Evolutionary conservation across 306 rosid species (phyloP).

Genomic region (Cicer yamashitae): DNA sequence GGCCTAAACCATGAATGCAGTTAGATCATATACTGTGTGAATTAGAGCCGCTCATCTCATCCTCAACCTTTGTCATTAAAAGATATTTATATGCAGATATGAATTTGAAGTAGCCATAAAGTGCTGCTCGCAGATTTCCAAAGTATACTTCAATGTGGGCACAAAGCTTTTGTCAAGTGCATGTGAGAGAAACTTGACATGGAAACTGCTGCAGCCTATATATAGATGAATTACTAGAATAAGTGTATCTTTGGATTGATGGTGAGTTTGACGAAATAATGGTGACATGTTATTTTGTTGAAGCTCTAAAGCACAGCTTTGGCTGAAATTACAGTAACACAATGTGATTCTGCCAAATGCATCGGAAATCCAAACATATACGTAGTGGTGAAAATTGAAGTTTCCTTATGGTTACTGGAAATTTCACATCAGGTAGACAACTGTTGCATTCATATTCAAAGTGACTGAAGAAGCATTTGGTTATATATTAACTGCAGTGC

Average conservation of each 20-base stretch:
- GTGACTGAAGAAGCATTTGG: conserved; percentile 24
- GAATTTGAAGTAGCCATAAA: conserved; percentile 14
- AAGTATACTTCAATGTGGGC: conserved; percentile 23
- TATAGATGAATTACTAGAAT: not conserved
- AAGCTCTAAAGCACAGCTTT: too few relatives aligned
- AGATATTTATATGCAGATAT: conserved; percentile 4
- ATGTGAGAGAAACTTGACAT: conserved; percentile 36
- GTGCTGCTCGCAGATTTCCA: conserved; percentile 15
- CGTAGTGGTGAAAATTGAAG: conserved; percentile 21
- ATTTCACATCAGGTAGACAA: conserved; percentile 26
- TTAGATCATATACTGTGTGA: conserved; percentile 20
- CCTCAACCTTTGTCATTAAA: conserved; percentile 8
- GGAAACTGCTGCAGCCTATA: not conserved
- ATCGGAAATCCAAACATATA: too few relatives aligned
- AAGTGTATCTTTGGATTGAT: too few relatives aligned
- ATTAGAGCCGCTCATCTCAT: not conserved
- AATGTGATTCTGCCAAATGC: too few relatives aligned
- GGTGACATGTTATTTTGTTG: too few relatives aligned
- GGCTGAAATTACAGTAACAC: too few relatives aligned
- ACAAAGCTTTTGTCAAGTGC: conserved; percentile 22
- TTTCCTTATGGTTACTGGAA: not conserved
- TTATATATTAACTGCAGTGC: not conserved
- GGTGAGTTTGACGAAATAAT: too few relatives aligned
- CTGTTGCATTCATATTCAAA: conserved; percentile 28
- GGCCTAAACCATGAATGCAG: conserved; percentile 30